Evolutionary conservation across 495 filamentous ascomycete genomes (phyloP).

Genomic region (Penicillium soppii): DNA sequence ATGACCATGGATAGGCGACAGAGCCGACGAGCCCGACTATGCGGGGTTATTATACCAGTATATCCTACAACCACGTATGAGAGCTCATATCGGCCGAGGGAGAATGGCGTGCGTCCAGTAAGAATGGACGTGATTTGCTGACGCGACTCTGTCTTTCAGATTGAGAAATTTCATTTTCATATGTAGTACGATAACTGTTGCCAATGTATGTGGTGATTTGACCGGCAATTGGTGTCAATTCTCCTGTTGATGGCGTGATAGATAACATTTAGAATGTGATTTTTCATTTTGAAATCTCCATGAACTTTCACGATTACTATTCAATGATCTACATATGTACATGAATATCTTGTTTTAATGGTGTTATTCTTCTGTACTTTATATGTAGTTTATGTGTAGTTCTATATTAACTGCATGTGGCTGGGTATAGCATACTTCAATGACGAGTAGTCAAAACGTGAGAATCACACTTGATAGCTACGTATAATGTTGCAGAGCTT

Average conservation of each 20-base stretch:
- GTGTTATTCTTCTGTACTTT: no score
- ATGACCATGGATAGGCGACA: background rate
- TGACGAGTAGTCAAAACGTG: no score
- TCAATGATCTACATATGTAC: no score
- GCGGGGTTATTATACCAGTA: background rate
- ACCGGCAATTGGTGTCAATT: background rate
- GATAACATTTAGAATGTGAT: background rate
- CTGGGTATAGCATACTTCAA: no score
- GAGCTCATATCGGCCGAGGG: background rate
- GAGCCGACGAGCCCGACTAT: background rate
- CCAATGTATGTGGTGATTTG: background rate
- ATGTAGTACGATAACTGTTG: no score
- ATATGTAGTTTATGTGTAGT: no score
- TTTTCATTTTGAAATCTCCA: background rate
- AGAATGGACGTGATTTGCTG: background rate
- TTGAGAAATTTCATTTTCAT: no score
- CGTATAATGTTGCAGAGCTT: no score
- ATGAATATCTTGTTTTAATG: no score
- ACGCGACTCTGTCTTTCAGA: no score
- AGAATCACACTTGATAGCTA: no score
- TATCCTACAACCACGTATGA: background rate
- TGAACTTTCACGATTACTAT: background rate
- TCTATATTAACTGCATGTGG: no score
- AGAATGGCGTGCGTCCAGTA: slow-evolving; percentile 8
- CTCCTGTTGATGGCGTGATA: slow-evolving; percentile 19